Conservation (phyloP, 345 rosid species). For the Ceriops tagal region DNA sequence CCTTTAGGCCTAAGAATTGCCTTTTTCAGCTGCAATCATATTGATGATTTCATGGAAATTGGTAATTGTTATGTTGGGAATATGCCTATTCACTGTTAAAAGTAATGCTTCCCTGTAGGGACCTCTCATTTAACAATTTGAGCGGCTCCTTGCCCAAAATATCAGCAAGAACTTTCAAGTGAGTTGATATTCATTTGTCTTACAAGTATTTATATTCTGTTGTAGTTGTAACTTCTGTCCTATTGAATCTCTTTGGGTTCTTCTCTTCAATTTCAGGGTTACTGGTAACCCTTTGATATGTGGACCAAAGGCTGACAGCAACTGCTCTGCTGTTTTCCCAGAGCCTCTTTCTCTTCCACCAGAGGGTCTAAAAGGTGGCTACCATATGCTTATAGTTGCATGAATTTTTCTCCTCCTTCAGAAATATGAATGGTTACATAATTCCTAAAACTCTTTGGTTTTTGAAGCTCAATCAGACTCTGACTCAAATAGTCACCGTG, state of each 20-base stretch:
- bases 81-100: conserved; percentile 1
- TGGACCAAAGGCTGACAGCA: conserved; percentile 57
- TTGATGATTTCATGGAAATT: neutral
- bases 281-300: conserved; percentile 81
- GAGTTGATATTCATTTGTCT: conserved; percentile 29
- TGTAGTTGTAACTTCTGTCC: neutral
- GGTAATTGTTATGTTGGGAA: neutral
- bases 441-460: conserved; percentile 14
- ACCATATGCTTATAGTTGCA: neutral
- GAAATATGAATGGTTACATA: neutral
- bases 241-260: conserved; percentile 15
- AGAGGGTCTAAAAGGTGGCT: conserved; percentile 55
- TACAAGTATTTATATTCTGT: neutral
- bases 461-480: conserved; percentile 52
- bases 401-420: neutral
- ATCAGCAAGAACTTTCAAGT: conserved; percentile 95
- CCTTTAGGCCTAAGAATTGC: neutral
- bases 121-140: conserved; percentile 87
- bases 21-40: conserved; percentile 8
- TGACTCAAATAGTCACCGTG: conserved; percentile 50
- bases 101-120: conserved; percentile 45
- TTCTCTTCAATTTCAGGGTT: conserved; percentile 46
- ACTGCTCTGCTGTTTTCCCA: conserved; percentile 83
- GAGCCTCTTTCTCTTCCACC: conserved; percentile 94
- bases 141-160: conserved; percentile 90